Conservation (phyloP, 495 filamentous ascomycete species). For the Cenococcum geophilum region DNA sequence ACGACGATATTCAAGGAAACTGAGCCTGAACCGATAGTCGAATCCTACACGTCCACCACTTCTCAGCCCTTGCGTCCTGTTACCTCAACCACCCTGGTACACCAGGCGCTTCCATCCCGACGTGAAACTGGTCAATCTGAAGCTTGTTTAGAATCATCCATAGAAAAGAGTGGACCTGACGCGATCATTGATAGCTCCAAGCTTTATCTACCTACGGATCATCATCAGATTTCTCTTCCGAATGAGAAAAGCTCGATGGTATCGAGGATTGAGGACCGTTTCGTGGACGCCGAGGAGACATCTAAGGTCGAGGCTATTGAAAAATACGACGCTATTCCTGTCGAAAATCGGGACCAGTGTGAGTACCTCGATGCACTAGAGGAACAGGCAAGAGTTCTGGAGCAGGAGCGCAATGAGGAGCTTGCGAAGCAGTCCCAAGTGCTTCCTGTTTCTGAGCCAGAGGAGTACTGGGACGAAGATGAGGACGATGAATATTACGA, state of each 20-base stretch:
- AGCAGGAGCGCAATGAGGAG: conserved; percentile 31
- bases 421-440: conserved; percentile 20
- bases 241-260: background rate
- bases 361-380: conserved; percentile 33
- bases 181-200: conserved; percentile 1
- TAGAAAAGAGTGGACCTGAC: background rate
- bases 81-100: conserved; percentile 24
- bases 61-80: background rate
- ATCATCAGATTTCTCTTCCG: background rate
- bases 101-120: conserved; percentile 35
- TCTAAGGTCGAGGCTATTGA: conserved; percentile 6
- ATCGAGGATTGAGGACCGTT: conserved; percentile 5
- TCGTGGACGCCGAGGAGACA: conserved; percentile 10
- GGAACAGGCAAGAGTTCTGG: conserved; percentile 26
- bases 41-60: conserved; percentile 20
- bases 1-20: conserved; percentile 63
- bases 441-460: conserved; percentile 48
- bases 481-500: conserved; percentile 72
- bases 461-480: conserved; percentile 72
- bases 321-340: conserved; percentile 1
- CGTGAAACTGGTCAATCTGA: conserved; percentile 8
- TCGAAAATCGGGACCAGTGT: conserved; percentile 18
- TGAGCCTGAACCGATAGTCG: conserved; percentile 32
- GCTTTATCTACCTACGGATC: background rate
- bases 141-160: conserved; percentile 37